These are phyloP conservation scores for Termitomyces sp. DNA, from an alignment of 768 basidiomycete species.

Conservation along the genomic window DNA sequence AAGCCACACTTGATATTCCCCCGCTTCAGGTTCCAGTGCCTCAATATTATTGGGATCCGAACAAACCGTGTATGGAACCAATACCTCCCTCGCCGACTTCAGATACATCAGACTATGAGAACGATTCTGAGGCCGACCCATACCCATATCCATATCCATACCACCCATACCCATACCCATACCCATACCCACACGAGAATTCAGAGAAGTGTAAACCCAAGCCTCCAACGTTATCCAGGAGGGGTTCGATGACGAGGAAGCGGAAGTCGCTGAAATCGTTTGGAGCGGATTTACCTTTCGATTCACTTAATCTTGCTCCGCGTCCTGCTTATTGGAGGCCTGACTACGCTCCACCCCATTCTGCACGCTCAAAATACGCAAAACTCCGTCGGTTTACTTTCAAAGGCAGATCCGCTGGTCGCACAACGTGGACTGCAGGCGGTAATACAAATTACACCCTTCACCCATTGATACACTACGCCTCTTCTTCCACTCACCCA, in stretches of 20 bases:
- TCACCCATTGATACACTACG: constrained; percentile 10
- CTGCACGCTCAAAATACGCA: not conserved
- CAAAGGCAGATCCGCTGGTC: not conserved
- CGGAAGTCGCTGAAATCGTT: not conserved
- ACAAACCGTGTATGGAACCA: not conserved
- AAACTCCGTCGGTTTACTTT: constrained; percentile 3
- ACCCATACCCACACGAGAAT: not conserved
- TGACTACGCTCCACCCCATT: constrained; percentile 9
- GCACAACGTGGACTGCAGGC: not conserved
- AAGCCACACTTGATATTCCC: not conserved
- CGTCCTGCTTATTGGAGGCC: constrained; percentile 13
- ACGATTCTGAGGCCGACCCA: not conserved
- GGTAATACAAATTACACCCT: constrained; percentile 3
- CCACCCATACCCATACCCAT: not conserved
- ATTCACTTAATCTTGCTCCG: constrained; percentile 10
- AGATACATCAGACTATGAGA: not conserved
- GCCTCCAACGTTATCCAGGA: not conserved
- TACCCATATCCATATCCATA: not conserved
- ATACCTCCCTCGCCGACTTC: constrained; percentile 5
- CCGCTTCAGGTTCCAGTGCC: not conserved
- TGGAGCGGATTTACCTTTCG: constrained; percentile 3
- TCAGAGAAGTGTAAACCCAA: not conserved
- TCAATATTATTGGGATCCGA: not conserved
- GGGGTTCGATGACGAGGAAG: not conserved
- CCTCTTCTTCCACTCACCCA: constrained; percentile 4